These are phyloP conservation scores for Nyctanthes arbortristis DNA, from an alignment of 257 asterid species.

Conservation along the genomic window DNA sequence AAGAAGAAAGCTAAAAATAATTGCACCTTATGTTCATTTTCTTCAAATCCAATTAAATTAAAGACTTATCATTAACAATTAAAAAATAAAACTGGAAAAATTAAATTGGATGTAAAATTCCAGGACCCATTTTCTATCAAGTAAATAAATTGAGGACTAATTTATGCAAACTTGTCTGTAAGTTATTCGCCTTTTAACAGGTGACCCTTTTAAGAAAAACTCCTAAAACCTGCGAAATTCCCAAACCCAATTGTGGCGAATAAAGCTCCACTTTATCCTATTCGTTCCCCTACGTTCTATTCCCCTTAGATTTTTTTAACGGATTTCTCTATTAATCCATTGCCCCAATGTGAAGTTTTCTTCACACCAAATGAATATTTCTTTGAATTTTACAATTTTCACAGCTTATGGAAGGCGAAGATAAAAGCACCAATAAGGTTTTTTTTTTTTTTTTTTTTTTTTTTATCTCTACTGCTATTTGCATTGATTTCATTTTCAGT, in stretches of 20 bases:
- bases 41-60: too few relatives aligned
- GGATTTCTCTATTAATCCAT: slow-evolving; percentile 1
- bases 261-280: slow-evolving; percentile 29
- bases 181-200: too few relatives aligned
- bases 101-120: too few relatives aligned
- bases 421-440: slow-evolving; percentile 31
- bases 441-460: too few relatives aligned
- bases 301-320: neutral
- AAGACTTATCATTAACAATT: too few relatives aligned
- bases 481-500: neutral
- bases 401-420: slow-evolving; percentile 37
- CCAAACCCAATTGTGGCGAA: slow-evolving; percentile 27
- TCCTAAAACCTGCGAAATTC: neutral
- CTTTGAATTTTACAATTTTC: slow-evolving; percentile 24
- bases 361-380: slow-evolving; percentile 34
- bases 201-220: too few relatives aligned
- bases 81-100: too few relatives aligned
- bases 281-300: neutral
- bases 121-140: too few relatives aligned
- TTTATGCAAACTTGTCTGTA: too few relatives aligned
- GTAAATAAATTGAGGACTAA: too few relatives aligned
- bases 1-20: too few relatives aligned
- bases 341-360: slow-evolving; percentile 9
- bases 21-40: too few relatives aligned
- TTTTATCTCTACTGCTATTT: neutral